Evolutionary conservation across 2,329 filamentous ascomycete genomes (phyloP).

Genomic region (Eutypella sp.): DNA sequence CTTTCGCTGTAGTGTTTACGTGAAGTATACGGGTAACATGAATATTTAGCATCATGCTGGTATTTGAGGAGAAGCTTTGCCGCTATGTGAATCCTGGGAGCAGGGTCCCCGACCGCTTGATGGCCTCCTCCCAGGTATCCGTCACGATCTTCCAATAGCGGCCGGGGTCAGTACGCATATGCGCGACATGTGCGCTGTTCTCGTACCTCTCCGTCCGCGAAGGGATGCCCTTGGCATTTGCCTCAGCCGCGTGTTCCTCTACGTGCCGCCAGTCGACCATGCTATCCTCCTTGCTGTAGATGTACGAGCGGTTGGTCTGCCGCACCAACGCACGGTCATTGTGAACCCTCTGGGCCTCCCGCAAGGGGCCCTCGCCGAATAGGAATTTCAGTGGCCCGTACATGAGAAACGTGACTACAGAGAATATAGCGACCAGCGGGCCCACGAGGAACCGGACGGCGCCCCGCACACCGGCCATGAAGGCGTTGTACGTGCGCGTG

Average conservation of each 20-base stretch:
- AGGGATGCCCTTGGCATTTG: slow-evolving; percentile 32
- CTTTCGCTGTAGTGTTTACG: not conserved
- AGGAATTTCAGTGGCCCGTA: slow-evolving; percentile 25
- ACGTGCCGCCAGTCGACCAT: slow-evolving; percentile 44
- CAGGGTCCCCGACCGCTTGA: not conserved
- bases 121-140: slow-evolving; percentile 38
- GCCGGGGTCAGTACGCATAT: slow-evolving; percentile 38
- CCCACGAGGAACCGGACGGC: slow-evolving; percentile 21
- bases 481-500: slow-evolving; percentile 33
- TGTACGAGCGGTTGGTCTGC: slow-evolving; percentile 44
- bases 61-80: too few relatives aligned
- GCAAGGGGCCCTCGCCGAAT: slow-evolving; percentile 26
- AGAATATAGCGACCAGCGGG: slow-evolving; percentile 30
- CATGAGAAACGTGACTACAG: slow-evolving; percentile 28
- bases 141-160: slow-evolving; percentile 48
- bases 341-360: slow-evolving; percentile 31
- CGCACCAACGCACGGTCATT: slow-evolving; percentile 30
- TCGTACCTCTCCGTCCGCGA: slow-evolving; percentile 42
- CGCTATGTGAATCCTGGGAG: not conserved
- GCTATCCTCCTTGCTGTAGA: slow-evolving; percentile 45
- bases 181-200: slow-evolving; percentile 46
- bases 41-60: too few relatives aligned
- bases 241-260: slow-evolving; percentile 41
- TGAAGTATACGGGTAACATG: too few relatives aligned
- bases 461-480: slow-evolving; percentile 32